Evolutionary conservation across 2,329 filamentous ascomycete genomes (phyloP).

Genomic region (Lecanicillium sp.): DNA sequence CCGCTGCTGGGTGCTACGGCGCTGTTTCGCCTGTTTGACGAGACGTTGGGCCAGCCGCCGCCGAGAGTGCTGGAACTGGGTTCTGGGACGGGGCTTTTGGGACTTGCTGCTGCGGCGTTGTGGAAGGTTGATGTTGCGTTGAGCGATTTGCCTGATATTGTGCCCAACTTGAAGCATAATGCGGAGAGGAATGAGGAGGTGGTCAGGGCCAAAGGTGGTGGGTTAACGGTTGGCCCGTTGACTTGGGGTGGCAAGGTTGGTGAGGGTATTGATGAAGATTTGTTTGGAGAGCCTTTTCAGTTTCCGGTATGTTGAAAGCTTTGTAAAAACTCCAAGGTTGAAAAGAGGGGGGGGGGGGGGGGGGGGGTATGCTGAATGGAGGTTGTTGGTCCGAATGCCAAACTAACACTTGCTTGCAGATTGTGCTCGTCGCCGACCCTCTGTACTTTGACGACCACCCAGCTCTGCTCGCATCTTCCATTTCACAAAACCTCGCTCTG

Average conservation of each 20-base stretch:
- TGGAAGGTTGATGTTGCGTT: slow-evolving; percentile 60
- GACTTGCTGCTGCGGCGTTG: slow-evolving; percentile 70
- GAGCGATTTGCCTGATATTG: slow-evolving; percentile 78
- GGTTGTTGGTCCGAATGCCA: no score
- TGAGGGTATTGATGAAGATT: slow-evolving; percentile 32
- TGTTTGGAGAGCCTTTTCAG: slow-evolving; percentile 36
- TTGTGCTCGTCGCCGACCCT: slow-evolving; percentile 79
- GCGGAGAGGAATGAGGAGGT: slow-evolving; percentile 52
- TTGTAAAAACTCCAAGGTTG: no score
- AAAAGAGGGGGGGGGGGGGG: no score
- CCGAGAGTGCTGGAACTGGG: slow-evolving; percentile 65
- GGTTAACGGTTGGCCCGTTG: slow-evolving; percentile 54
- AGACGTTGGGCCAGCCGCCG: slow-evolving; percentile 20
- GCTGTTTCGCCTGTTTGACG: slow-evolving; percentile 36
- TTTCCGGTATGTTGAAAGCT: slow-evolving; percentile 49
- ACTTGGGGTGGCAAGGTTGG: slow-evolving; percentile 58
- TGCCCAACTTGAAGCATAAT: slow-evolving; percentile 73
- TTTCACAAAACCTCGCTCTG: slow-evolving; percentile 57
- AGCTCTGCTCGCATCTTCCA: slow-evolving; percentile 59
- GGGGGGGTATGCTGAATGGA: no score
- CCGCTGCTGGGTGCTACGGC: slow-evolving; percentile 34
- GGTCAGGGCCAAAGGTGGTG: slow-evolving; percentile 47
- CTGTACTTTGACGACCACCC: slow-evolving; percentile 84
- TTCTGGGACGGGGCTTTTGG: slow-evolving; percentile 84
- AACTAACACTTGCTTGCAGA: slow-evolving; percentile 24